Base-by-base conservation (phyloP, 257 asterid species). In the Forsythia viridissima region DNA sequence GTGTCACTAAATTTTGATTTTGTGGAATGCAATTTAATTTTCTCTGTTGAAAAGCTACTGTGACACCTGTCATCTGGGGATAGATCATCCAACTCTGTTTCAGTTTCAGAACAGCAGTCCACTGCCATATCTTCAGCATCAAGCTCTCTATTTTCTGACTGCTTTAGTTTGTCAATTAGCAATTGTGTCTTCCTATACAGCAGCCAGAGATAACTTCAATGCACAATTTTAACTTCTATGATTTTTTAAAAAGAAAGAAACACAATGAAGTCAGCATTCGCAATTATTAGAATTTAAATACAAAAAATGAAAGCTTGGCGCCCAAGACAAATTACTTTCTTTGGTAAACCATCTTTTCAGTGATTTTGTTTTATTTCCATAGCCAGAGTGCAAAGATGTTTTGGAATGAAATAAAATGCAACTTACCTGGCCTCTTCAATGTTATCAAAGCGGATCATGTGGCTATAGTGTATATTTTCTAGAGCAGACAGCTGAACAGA, bases 391-490 rank as follows among this genome's bases (percentile, higher is more conserved):
- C 57, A 12, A 44, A 34, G 12, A 51, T 3, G 21, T 72, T 72
- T 43, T 46, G 16, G 79, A 77, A 70, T 73, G 75, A 57, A 75
- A 30, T 52, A 78, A 70, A 76, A 34, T 71, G 36, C 77, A 77
- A 70, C 68, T 46, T 85, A 92, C 99, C 96, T 89, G 77, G 98
- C 97, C 86, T 91, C 92, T 77, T 93, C 97, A 82, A 83, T 85
- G 74, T 91, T 86, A 79, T 93, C 94, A 82, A 93, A 93, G 86
- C 99, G 94, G 81, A 96, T 92, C 99, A 96, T 96, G 81, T 96
- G 86, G 82, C 92, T 89, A 74, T 93, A 93, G 87, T 96, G 97
- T 87, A 96, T 92, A 86, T 96, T 96, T 85, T 96, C 96, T 70
- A 96, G 88, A 82, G 99, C 97, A 79, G 93, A 84, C 73, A 93